Evolutionary conservation across 1,139 yeast species (phyloP).

Genomic region (Suhomyces terraborum): DNA sequence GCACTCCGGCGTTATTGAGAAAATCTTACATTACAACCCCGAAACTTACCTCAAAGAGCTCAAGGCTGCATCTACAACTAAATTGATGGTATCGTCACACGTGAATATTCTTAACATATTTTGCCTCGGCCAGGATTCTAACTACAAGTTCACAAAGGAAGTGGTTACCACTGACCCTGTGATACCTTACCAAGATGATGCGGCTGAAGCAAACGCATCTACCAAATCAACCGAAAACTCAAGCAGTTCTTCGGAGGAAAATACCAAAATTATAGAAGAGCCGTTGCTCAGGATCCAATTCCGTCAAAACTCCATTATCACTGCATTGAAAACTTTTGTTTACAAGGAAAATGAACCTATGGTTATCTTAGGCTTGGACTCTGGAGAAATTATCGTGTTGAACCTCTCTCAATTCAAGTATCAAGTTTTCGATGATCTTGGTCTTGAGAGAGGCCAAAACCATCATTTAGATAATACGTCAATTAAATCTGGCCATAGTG

Average conservation of each 20-base stretch:
- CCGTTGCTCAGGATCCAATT: constrained; percentile 41
- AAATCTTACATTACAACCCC: constrained; percentile 28
- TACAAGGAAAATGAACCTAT: constrained; percentile 26
- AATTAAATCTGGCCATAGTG: constrained; percentile 13
- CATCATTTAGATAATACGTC: constrained; percentile 16
- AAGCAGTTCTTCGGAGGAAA: constrained; percentile 14
- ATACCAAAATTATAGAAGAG: constrained; percentile 30
- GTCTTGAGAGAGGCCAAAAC: constrained; percentile 15
- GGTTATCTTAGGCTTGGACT: constrained; percentile 39
- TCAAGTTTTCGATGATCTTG: constrained; percentile 31
- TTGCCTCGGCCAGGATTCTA: constrained; percentile 29
- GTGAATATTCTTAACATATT: constrained; percentile 42
- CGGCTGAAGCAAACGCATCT: constrained; percentile 3
- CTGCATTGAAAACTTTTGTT: constrained; percentile 33
- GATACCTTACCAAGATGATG: constrained; percentile 22
- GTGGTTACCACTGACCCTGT: constrained; percentile 26
- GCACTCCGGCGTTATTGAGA: constrained; percentile 19
- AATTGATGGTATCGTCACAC: constrained; percentile 37
- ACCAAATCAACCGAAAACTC: constrained; percentile 5
- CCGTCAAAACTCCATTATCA: constrained; percentile 28
- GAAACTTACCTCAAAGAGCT: constrained; percentile 27
- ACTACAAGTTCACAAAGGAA: constrained; percentile 27
- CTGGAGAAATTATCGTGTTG: constrained; percentile 37
- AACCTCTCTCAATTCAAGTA: constrained; percentile 32
- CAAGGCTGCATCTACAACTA: constrained; percentile 20